Conservation (phyloP, 305 asterid species). For the Ilex paraguariensis region DNA sequence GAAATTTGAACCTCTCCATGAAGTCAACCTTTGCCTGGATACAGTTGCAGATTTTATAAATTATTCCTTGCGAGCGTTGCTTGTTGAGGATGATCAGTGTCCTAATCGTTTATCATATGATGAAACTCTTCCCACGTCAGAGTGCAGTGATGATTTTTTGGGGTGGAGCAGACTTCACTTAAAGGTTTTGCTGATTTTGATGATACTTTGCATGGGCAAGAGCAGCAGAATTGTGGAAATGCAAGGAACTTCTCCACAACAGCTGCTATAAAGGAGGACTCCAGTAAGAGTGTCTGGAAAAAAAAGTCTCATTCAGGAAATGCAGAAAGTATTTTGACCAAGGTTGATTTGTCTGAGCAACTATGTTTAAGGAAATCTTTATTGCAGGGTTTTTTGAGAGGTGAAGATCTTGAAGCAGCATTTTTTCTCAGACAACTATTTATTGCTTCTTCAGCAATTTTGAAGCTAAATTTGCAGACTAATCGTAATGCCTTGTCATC, state of each 20-base stretch:
- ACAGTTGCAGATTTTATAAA: slow-evolving; percentile 37
- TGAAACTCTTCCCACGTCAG: slow-evolving; percentile 19
- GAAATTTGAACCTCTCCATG: slow-evolving; percentile 35
- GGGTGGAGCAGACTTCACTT: slow-evolving; percentile 18
- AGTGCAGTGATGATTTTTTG: slow-evolving; percentile 11
- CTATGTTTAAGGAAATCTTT: slow-evolving; percentile 38
- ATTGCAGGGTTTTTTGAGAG: slow-evolving; percentile 46
- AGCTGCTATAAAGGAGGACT: slow-evolving; percentile 25
- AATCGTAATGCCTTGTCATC: slow-evolving; percentile 38
- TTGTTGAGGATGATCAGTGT: slow-evolving; percentile 45
- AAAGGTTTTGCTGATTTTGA: slow-evolving; percentile 22
- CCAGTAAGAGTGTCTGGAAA: slow-evolving; percentile 18
- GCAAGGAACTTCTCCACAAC: slow-evolving; percentile 6
- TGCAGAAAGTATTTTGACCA: slow-evolving; percentile 27
- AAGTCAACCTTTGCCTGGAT: slow-evolving; percentile 36
- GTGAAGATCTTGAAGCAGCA: slow-evolving; percentile 56
- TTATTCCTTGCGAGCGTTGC: slow-evolving; percentile 32
- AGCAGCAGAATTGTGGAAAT: slow-evolving; percentile 18
- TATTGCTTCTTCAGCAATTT: slow-evolving; percentile 69
- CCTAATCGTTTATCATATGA: slow-evolving; percentile 12
- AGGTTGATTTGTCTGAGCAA: slow-evolving; percentile 38
- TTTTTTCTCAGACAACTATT: slow-evolving; percentile 65
- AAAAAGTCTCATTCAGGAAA: slow-evolving; percentile 20
- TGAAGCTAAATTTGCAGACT: slow-evolving; percentile 52
- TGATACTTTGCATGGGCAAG: slow-evolving; percentile 24